Evolutionary conservation across 495 filamentous ascomycete genomes (phyloP), one percentile per base, ranked within the genome.

Genomic region (Lasiosphaeria ovina): DNA sequence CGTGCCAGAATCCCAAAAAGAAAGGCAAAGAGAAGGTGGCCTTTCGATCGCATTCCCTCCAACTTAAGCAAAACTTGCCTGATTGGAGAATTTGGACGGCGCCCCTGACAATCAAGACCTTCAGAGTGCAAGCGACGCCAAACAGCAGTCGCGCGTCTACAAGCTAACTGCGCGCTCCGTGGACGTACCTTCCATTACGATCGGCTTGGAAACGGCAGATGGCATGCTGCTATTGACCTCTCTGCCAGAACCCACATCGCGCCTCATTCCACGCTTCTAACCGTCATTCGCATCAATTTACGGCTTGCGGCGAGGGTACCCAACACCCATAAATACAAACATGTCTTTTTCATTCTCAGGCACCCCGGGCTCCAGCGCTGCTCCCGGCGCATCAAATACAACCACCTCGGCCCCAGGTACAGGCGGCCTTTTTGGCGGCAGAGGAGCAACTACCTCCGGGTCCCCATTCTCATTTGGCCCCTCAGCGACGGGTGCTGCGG

Each of bases 271-370:
- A 51, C 11, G 32, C 49, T 31, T 35, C 32, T 51, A 24, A 17
- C 38, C 44, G 8, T 47, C 44, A 47, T 47, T 14, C 44, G 35
- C 45, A 44, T n/a, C 54, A 56, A 42, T 54, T 38, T 16, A 34
- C 32, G 32, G 10, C 17, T n/a, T 11, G 44, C 44, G 44, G 12
- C 44, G 1, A 8, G 44, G 12, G 0, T 14, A 47, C 16, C 7
- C 35, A 40, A 10, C 12, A 32, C 53, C 34, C 40, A 38, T 11
- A 38, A 48, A 36, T 47, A 50, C 45, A 42, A 50, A 59, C 31
- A 72, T 72, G 71, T 65, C 70, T n/a, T 72, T 78, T 56, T 64
- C 35, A 57, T 79, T 80, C 60, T 69, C 70, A 34, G 33, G n/a
- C 47, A 70, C 73, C 45, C 62, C 77, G 53, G 68, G 58, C 57